Evolutionary conservation across 2,329 filamentous ascomycete genomes (phyloP).

Genomic region (Myrmaecium sp.): DNA sequence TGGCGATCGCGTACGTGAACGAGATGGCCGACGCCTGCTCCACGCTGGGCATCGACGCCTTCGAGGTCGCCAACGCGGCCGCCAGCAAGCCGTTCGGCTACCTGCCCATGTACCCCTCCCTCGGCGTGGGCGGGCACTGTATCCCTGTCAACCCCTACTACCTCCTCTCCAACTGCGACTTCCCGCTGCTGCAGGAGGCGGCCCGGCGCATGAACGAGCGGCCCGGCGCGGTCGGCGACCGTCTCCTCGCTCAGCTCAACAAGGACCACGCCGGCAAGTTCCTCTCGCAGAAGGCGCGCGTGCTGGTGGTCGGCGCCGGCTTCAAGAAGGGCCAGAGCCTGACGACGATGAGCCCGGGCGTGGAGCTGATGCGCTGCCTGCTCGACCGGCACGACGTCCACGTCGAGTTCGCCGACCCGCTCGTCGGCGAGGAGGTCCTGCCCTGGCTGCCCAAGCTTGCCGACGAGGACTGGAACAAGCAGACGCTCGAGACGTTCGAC

Average conservation of each 20-base stretch:
- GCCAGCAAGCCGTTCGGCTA: slow-evolving; percentile 34
- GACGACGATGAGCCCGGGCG: slow-evolving; percentile 31
- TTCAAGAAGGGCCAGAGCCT: slow-evolving; percentile 35
- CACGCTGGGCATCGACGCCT: slow-evolving; percentile 30
- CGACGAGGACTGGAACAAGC: slow-evolving; percentile 22
- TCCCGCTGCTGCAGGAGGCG: slow-evolving; percentile 30
- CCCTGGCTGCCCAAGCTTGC: slow-evolving; percentile 25
- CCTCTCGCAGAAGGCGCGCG: slow-evolving; percentile 13
- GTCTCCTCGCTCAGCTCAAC: slow-evolving; percentile 4
- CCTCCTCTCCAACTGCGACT: slow-evolving; percentile 29
- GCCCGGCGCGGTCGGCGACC: slow-evolving; percentile 17
- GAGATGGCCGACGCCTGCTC: slow-evolving; percentile 39
- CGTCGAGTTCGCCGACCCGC: slow-evolving; percentile 28
- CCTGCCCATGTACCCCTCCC: slow-evolving; percentile 28
- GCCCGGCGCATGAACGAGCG: slow-evolving; percentile 28
- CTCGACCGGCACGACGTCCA: slow-evolving; percentile 22
- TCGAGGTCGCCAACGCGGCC: slow-evolving; percentile 33
- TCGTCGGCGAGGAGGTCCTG: slow-evolving; percentile 26
- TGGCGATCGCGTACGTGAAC: slow-evolving; percentile 38
- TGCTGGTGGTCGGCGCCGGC: slow-evolving; percentile 37
- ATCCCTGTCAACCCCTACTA: slow-evolving; percentile 41
- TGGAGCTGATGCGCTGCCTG: slow-evolving; percentile 22
- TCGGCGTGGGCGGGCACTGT: slow-evolving; percentile 39
- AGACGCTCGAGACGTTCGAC: slow-evolving; percentile 24
- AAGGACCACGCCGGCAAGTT: slow-evolving; percentile 1